A percentile compares a stretch with the other conserved stretches of the same genome.
Conservation (phyloP, 2,329 filamentous ascomycete genomes). For the Rhynchosporium graminicola region DNA sequence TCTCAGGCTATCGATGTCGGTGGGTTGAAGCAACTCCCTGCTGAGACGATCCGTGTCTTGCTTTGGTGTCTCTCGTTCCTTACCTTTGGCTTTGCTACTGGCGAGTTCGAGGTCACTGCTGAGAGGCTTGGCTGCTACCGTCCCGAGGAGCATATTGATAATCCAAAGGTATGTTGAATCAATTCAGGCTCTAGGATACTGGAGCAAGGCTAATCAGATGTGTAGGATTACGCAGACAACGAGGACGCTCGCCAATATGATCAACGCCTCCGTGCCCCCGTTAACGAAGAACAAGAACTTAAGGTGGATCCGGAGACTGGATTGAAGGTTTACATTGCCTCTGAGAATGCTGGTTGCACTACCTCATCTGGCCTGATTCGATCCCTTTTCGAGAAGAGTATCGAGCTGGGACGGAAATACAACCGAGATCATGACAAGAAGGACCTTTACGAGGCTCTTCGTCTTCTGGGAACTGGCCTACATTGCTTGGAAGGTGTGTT, state of each 20-base stretch:
- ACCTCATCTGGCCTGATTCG: conserved; percentile 77
- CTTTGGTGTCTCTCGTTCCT: conserved; percentile 56
- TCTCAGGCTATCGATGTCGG: conserved; percentile 90
- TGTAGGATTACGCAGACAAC: conserved; percentile 47
- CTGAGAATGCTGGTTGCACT: conserved; percentile 72
- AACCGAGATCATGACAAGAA: conserved; percentile 61
- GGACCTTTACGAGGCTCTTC: conserved; percentile 54
- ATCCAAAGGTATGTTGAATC: conserved; percentile 42
- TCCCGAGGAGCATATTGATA: conserved; percentile 79
- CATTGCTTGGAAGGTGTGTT: conserved; percentile 21
- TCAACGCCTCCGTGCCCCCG: conserved; percentile 52
- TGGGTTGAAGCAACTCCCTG: conserved; percentile 50
- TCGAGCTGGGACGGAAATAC: conserved; percentile 75
- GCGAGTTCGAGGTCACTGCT: conserved; percentile 79
- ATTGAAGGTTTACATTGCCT: conserved; percentile 91
- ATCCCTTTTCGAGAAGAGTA: conserved; percentile 67
- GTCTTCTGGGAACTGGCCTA: conserved; percentile 20
- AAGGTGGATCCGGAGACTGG: conserved; percentile 71
- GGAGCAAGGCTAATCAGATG: conserved; percentile 75
- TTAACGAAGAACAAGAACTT: conserved; percentile 76
- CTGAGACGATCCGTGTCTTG: conserved; percentile 22
- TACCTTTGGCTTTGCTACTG: conserved; percentile 77
- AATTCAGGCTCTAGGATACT: conserved; percentile 38
- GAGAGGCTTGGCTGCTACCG: conserved; percentile 78
- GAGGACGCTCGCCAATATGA: conserved; percentile 62